Conservation (phyloP, 2,329 filamentous ascomycete species). For the Bretziella fagacearum region DNA sequence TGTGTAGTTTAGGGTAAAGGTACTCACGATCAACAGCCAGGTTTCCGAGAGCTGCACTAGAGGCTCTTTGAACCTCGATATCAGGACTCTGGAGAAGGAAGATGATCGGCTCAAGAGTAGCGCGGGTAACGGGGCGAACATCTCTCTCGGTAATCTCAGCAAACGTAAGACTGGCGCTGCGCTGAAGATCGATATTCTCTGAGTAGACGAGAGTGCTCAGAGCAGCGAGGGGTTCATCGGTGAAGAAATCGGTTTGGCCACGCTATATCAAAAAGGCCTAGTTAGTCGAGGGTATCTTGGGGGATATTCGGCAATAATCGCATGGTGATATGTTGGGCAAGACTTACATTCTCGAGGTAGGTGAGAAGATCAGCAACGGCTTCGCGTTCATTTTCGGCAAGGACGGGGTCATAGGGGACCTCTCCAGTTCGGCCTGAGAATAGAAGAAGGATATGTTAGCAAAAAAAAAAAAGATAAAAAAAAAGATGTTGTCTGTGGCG, state of each 20-base stretch:
- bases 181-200: slow-evolving; percentile 93
- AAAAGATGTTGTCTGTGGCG: not conserved
- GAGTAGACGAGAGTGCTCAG: slow-evolving; percentile 94
- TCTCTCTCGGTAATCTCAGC: slow-evolving; percentile 98
- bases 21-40: slow-evolving; percentile 85
- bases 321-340: not conserved
- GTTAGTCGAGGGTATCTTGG: slow-evolving; percentile 20
- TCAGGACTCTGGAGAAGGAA: slow-evolving; percentile 89
- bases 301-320: not conserved
- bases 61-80: slow-evolving; percentile 91
- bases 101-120: slow-evolving; percentile 89
- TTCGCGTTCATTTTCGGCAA: slow-evolving; percentile 92
- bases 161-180: slow-evolving; percentile 94
- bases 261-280: slow-evolving; percentile 37
- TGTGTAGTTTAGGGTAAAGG: not conserved
- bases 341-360: slow-evolving; percentile 83
- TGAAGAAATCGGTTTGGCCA: slow-evolving; percentile 95
- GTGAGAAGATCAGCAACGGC: slow-evolving; percentile 88
- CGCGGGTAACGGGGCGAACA: slow-evolving; percentile 86
- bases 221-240: slow-evolving; percentile 81
- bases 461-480: not conserved
- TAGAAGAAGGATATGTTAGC: not conserved
- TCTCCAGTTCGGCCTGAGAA: slow-evolving; percentile 56
- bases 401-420: slow-evolving; percentile 67
- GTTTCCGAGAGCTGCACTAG: slow-evolving; percentile 89